Conservation (phyloP, 805 yeast genomes). For the Brettanomyces anomalus region DNA sequence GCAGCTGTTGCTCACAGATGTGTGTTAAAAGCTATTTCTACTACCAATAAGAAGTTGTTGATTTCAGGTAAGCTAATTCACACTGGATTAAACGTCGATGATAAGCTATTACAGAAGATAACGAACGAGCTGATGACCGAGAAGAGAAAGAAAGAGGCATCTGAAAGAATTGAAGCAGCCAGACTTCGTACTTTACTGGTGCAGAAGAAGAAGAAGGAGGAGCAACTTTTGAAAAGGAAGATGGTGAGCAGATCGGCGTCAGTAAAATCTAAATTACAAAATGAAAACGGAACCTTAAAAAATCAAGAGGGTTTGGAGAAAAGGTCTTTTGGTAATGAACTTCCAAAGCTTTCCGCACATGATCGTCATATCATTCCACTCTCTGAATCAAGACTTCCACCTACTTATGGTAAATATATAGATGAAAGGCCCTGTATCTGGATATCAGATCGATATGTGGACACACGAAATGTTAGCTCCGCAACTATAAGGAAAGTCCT, state of each 20-base stretch:
- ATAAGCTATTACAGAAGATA: conserved; percentile 27
- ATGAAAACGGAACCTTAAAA: neutral
- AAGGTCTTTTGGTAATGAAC: neutral
- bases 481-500: conserved; percentile 53
- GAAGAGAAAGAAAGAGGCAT: conserved; percentile 29
- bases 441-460: conserved; percentile 41
- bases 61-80: conserved; percentile 46
- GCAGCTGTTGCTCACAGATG: conserved; percentile 36
- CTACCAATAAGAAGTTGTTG: conserved; percentile 31
- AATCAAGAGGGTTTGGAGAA: neutral
- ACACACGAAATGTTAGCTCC: conserved; percentile 38
- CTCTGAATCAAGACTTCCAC: conserved; percentile 31
- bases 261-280: neutral
- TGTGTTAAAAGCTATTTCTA: conserved; percentile 37
- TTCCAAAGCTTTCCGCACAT: conserved; percentile 17
- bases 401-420: conserved; percentile 38
- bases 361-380: conserved; percentile 23
- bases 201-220: conserved; percentile 7
- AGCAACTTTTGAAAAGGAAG: conserved; percentile 9
- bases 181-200: conserved; percentile 11
- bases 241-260: neutral
- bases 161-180: conserved; percentile 18
- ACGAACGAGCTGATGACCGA: conserved; percentile 22
- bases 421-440: conserved; percentile 50
- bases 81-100: conserved; percentile 41